These are phyloP conservation scores for Suhomyces kilbournensis DNA, from an alignment of 805 yeast species.

Conservation along the genomic window DNA sequence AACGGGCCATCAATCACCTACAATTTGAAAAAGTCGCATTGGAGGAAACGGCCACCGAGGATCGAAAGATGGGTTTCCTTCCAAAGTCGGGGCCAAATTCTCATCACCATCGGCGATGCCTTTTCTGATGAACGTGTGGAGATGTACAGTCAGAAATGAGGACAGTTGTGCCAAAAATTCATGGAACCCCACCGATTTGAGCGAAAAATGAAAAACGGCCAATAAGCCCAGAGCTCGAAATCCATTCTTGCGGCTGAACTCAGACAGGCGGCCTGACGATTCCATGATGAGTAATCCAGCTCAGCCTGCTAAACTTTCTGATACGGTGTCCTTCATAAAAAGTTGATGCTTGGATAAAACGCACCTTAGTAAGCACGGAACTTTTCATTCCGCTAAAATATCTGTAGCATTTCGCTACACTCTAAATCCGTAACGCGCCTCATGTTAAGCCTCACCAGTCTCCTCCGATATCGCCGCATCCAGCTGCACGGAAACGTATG, in stretches of 20 bases:
- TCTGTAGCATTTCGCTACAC: too few relatives aligned
- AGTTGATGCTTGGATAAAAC: too few relatives aligned
- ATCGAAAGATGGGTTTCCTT: constrained; percentile 58
- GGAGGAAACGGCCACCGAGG: constrained; percentile 54
- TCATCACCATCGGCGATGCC: constrained; percentile 69
- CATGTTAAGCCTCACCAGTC: too few relatives aligned
- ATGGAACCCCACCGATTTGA: constrained; percentile 59
- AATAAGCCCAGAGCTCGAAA: constrained; percentile 63
- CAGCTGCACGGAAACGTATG: too few relatives aligned
- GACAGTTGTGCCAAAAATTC: constrained; percentile 57
- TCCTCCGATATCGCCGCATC: too few relatives aligned
- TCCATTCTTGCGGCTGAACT: constrained; percentile 66
- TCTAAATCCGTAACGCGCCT: too few relatives aligned
- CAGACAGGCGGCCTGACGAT: constrained; percentile 61
- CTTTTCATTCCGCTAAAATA: too few relatives aligned
- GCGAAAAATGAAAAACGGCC: constrained; percentile 61
- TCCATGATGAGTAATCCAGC: too few relatives aligned
- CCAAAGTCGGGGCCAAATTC: constrained; percentile 63
- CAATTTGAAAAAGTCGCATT: constrained; percentile 83
- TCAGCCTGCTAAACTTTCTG: too few relatives aligned
- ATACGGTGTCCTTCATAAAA: too few relatives aligned
- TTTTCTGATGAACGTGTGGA: constrained; percentile 59
- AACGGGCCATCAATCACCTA: too few relatives aligned
- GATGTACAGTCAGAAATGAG: constrained; percentile 69
- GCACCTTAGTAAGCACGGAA: too few relatives aligned